Conservation (phyloP, 768 basidiomycete species). For the Panaeolus cyanescens region DNA sequence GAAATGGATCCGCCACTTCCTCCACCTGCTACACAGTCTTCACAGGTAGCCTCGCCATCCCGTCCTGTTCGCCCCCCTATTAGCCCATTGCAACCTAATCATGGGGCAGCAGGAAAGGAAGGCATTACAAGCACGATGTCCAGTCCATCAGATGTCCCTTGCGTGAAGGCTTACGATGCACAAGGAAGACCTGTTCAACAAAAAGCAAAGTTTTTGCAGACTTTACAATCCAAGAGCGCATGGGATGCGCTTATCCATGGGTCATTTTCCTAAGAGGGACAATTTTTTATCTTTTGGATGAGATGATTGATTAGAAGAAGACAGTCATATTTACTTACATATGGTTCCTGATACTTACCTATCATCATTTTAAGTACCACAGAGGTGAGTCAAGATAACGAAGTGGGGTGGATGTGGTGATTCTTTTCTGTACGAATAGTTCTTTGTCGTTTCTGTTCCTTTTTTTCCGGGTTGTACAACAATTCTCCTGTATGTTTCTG, state of each 20-base stretch:
- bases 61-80: background rate
- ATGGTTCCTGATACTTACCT: background rate
- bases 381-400: background rate
- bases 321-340: background rate
- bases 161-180: conserved; percentile 3
- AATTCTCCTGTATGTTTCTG: background rate
- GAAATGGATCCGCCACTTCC: conserved; percentile 6
- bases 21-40: background rate
- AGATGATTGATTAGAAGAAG: background rate
- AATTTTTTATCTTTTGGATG: background rate
- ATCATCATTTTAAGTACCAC: background rate
- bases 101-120: background rate
- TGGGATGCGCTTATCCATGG: conserved; percentile 74
- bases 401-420: background rate
- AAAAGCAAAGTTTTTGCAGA: conserved; percentile 54
- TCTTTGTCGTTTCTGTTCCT: background rate
- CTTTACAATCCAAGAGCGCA: conserved; percentile 60
- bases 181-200: conserved; percentile 31
- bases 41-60: background rate
- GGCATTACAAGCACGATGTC: background rate
- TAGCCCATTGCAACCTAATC: background rate
- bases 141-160: background rate
- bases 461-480: too few species aligned
- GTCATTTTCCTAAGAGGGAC: conserved; percentile 50
- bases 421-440: background rate